Evolutionary conservation across 1,284 basidiomycete genomes (phyloP).

Genomic region (Schizopora paradoxa): DNA sequence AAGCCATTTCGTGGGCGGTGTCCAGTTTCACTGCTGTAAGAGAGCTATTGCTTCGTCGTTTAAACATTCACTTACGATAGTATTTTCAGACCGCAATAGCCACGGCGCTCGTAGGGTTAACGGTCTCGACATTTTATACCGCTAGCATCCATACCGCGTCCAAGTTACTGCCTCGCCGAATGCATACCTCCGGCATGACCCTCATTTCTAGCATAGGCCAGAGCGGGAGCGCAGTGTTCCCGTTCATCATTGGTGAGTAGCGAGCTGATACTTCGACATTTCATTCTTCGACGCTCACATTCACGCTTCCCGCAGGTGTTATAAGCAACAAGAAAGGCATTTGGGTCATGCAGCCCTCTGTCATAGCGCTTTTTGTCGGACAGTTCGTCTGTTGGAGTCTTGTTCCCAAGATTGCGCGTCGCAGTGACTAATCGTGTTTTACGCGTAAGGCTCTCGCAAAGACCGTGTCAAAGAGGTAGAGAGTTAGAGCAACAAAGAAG

Average conservation of each 20-base stretch:
- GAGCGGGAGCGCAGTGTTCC: slow-evolving; percentile 32
- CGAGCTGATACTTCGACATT: not conserved
- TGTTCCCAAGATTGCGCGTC: slow-evolving; percentile 11
- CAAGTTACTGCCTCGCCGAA: slow-evolving; percentile 27
- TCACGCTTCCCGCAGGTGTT: slow-evolving; percentile 9
- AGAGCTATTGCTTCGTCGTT: not conserved
- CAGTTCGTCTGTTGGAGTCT: slow-evolving; percentile 16
- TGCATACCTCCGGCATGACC: slow-evolving; percentile 31
- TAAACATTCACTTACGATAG: not conserved
- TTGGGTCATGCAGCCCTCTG: slow-evolving; percentile 25
- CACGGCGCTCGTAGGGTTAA: slow-evolving; percentile 31
- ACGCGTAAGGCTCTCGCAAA: no score
- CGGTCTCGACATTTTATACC: slow-evolving; percentile 32
- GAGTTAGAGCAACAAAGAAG: no score
- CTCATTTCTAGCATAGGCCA: slow-evolving; percentile 31
- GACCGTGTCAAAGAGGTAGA: no score
- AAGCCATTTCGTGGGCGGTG: slow-evolving; percentile 29
- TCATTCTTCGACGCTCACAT: not conserved
- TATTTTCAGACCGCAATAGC: slow-evolving; percentile 25
- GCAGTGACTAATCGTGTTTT: slow-evolving; percentile 5
- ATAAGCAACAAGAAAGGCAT: slow-evolving; percentile 32
- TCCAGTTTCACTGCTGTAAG: slow-evolving; percentile 26
- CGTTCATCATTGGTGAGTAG: slow-evolving; percentile 26
- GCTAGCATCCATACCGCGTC: slow-evolving; percentile 28
- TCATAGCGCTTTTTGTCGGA: slow-evolving; percentile 12